Evolutionary conservation across 1,284 basidiomycete genomes (phyloP).

Genomic region (Microbotryum violaceum): DNA sequence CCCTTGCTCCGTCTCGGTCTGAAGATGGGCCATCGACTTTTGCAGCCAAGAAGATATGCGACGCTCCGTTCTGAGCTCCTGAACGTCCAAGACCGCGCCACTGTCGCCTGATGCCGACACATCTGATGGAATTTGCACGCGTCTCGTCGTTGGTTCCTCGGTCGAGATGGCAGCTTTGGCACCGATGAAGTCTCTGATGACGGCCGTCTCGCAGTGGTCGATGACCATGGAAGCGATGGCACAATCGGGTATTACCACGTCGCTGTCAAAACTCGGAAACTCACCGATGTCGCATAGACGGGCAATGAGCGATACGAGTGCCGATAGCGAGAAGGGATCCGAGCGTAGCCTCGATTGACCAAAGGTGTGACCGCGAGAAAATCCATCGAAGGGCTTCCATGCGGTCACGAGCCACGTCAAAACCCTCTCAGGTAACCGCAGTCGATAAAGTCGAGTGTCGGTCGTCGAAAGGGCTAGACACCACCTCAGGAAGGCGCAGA

Average conservation of each 20-base stretch:
- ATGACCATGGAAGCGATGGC: conserved; percentile 55
- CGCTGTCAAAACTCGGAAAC: conserved; percentile 7
- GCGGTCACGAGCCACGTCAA: conserved; percentile 69
- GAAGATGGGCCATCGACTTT: no score
- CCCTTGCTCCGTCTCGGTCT: conserved; percentile 44
- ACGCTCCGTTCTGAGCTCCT: no score
- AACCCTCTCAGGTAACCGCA: conserved; percentile 74
- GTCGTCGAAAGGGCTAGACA: conserved; percentile 61
- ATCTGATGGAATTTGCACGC: neutral
- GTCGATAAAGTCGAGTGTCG: conserved; percentile 68
- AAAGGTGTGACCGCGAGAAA: conserved; percentile 11
- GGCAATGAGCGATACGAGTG: conserved; percentile 57
- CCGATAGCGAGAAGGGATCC: conserved; percentile 51
- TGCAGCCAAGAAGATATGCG: no score
- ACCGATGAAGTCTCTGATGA: conserved; percentile 61
- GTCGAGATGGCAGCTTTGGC: conserved; percentile 47
- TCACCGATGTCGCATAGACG: conserved; percentile 41
- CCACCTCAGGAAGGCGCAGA: conserved; percentile 66
- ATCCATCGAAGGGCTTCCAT: conserved; percentile 54
- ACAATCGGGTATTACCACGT: conserved; percentile 40
- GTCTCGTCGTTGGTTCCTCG: neutral
- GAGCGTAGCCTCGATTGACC: conserved; percentile 40
- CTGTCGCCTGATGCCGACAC: neutral
- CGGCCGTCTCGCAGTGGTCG: conserved; percentile 51
- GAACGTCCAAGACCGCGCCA: neutral